Conservation (phyloP, 2,329 filamentous ascomycete species). For the Fusarium sarcochroum region DNA sequence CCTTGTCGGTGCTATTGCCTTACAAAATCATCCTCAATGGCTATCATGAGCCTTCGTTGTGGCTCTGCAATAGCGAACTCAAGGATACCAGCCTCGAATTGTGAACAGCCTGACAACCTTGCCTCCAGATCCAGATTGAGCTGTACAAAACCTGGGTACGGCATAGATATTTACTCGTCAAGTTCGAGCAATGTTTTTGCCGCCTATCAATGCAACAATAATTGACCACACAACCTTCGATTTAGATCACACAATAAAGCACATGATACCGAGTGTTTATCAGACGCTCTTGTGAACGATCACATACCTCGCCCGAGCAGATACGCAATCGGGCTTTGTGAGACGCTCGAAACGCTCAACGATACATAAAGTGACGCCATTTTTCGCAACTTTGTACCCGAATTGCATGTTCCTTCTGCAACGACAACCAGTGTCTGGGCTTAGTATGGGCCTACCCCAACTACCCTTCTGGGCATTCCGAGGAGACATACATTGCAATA, state of each 20-base stretch:
- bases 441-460: slow-evolving; percentile 27
- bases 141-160: slow-evolving; percentile 20
- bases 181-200: slow-evolving; percentile 2
- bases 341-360: slow-evolving; percentile 40
- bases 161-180: slow-evolving; percentile 20
- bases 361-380: slow-evolving; percentile 47
- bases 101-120: not conserved
- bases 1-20: slow-evolving; percentile 21
- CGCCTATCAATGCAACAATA: slow-evolving; percentile 12
- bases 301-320: slow-evolving; percentile 17
- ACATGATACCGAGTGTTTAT: slow-evolving; percentile 28
- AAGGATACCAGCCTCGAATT: not conserved
- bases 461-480: slow-evolving; percentile 36
- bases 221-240: slow-evolving; percentile 18
- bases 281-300: slow-evolving; percentile 13
- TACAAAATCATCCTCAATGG: slow-evolving; percentile 9
- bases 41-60: slow-evolving; percentile 11
- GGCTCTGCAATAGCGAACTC: not conserved
- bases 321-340: slow-evolving; percentile 36
- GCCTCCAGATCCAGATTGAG: not conserved
- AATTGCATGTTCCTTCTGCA: slow-evolving; percentile 38
- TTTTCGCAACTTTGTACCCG: slow-evolving; percentile 33
- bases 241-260: slow-evolving; percentile 15
- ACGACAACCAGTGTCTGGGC: slow-evolving; percentile 29
- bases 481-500: slow-evolving; percentile 22